phyloP scores from a whole-genome alignment of 768 basidiomycete genomes.

The Hygrophorus russula region DNA sequence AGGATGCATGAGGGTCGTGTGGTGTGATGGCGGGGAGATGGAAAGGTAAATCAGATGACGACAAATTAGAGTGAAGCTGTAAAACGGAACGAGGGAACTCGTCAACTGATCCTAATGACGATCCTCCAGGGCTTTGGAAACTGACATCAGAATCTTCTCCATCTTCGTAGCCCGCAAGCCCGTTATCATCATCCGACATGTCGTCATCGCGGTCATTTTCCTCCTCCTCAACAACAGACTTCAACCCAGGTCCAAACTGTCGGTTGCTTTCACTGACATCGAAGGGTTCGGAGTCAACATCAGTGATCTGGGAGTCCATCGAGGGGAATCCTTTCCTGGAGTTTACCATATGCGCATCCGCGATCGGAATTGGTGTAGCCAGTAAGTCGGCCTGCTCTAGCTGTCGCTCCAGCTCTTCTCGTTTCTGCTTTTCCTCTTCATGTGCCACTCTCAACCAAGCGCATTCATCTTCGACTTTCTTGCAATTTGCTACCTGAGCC shows the following conservation, averaged over 20 bases:
- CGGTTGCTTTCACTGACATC: constrained; percentile 6
- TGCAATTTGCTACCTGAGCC: not conserved
- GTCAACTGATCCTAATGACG: constrained; percentile 45
- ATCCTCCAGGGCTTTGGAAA: constrained; percentile 30
- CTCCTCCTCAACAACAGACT: constrained; percentile 49
- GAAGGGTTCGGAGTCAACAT: constrained; percentile 41
- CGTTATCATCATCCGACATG: constrained; percentile 42
- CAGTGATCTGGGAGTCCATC: constrained; percentile 54
- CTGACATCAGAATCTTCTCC: constrained; percentile 48
- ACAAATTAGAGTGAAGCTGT: constrained; percentile 15
- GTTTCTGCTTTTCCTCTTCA: constrained; percentile 27
- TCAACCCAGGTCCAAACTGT: constrained; percentile 36
- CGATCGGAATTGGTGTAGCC: constrained; percentile 33
- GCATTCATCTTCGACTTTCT: constrained; percentile 7
- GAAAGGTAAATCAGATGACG: constrained; percentile 7
- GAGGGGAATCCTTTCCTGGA: constrained; percentile 37
- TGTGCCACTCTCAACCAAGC: constrained; percentile 14
- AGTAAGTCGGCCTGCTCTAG: constrained; percentile 31
- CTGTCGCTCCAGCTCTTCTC: constrained; percentile 41
- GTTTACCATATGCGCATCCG: constrained; percentile 11
- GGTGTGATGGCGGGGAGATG: constrained; percentile 13
- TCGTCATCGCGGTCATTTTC: constrained; percentile 23
- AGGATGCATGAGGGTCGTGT: constrained; percentile 27
- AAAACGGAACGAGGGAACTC: constrained; percentile 26
- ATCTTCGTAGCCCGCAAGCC: constrained; percentile 57